Evolutionary conservation across 2,329 filamentous ascomycete species (phyloP).

Genomic region (Beauveria varroae): DNA sequence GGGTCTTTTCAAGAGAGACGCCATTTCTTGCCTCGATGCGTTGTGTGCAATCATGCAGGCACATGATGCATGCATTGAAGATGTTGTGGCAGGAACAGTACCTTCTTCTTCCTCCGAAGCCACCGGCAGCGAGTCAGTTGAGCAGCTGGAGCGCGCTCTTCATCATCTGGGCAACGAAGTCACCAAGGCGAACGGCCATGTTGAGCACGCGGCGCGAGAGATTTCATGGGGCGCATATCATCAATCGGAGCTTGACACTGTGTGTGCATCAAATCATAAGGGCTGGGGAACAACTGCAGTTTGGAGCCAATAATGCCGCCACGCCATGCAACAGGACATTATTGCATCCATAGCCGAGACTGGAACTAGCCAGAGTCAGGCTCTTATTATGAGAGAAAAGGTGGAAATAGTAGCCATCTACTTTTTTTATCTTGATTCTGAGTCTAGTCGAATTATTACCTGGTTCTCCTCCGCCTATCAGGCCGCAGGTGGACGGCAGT

Average conservation of each 20-base stretch:
- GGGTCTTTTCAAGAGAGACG: not conserved
- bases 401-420: too few relatives aligned
- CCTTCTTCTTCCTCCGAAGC: not conserved
- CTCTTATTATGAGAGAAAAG: too few relatives aligned
- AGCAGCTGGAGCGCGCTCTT: not conserved
- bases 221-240: slow-evolving; percentile 4
- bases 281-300: not conserved
- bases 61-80: not conserved
- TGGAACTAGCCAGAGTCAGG: too few relatives aligned
- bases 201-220: slow-evolving; percentile 6
- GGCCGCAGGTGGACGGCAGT: not conserved
- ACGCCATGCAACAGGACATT: not conserved
- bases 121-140: not conserved
- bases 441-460: not conserved
- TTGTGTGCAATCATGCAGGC: not conserved
- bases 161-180: slow-evolving; percentile 4
- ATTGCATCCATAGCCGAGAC: not conserved
- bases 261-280: not conserved
- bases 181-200: slow-evolving; percentile 2
- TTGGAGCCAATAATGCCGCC: not conserved
- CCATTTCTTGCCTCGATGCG: not conserved
- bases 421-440: not conserved
- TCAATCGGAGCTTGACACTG: not conserved
- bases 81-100: not conserved
- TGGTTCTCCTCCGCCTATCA: not conserved